phyloP scores from a whole-genome alignment of 169 alveolate species.

The Cryptosporidium parvum region DNA sequence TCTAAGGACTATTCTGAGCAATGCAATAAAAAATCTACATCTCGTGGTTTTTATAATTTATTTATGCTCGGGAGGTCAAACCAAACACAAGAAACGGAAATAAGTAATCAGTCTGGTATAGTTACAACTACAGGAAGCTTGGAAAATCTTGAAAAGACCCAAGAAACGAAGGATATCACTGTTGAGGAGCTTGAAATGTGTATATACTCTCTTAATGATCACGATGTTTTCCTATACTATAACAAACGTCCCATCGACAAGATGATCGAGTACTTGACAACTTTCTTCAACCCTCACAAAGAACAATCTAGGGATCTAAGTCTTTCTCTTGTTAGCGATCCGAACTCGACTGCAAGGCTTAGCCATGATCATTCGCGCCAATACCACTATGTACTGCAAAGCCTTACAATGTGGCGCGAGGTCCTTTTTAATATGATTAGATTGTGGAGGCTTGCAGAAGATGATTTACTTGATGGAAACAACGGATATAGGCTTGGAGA shows the following conservation, averaged over 20 bases:
- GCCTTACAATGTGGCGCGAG: conserved; percentile 92
- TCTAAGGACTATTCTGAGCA: conserved; percentile 26
- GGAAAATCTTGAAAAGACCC: conserved; percentile 43
- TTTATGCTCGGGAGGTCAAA: conserved; percentile 34
- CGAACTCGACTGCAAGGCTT: conserved; percentile 84
- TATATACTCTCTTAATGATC: conserved; percentile 91
- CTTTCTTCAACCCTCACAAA: conserved; percentile 42
- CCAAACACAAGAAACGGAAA: conserved; percentile 16
- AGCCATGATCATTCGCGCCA: conserved; percentile 91
- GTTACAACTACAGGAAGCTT: conserved; percentile 56
- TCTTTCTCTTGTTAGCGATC: conserved; percentile 42
- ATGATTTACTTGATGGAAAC: conserved; percentile 87
- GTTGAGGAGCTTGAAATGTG: conserved; percentile 92
- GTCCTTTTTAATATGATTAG: conserved; percentile 89
- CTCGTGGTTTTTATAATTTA: conserved; percentile 32
- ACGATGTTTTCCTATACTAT: conserved; percentile 78
- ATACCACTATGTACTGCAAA: conserved; percentile 90
- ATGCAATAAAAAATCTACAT: conserved; percentile 22
- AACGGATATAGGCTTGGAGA: conserved; percentile 87
- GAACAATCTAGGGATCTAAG: conserved; percentile 45
- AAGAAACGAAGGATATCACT: conserved; percentile 80
- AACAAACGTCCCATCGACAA: conserved; percentile 68
- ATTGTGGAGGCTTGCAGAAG: conserved; percentile 92
- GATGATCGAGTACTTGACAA: conserved; percentile 59
- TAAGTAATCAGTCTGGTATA: conserved; percentile 33